phyloP scores from a whole-genome alignment of 108 stramenopile genomes.

The Fragilaria crotonensis region DNA sequence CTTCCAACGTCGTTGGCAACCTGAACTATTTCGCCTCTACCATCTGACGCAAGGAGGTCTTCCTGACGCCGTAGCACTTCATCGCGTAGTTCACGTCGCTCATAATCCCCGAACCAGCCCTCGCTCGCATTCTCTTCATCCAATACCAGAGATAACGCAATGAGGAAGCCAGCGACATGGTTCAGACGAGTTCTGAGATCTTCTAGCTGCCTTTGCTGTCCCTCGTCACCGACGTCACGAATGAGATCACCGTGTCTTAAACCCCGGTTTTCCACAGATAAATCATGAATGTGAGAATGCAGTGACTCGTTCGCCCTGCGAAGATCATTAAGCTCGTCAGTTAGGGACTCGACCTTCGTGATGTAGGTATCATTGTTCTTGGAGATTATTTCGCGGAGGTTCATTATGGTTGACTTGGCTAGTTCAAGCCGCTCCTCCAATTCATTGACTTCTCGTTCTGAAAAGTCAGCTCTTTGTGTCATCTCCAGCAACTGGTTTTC shows the following conservation, averaged over 20 bases:
- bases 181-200: background rate
- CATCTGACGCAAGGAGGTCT: background rate
- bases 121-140: background rate
- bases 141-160: background rate
- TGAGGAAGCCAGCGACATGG: background rate
- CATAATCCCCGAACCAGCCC: background rate
- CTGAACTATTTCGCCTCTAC: background rate
- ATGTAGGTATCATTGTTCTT: background rate
- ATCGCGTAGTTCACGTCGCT: background rate
- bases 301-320: background rate
- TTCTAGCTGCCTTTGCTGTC: background rate
- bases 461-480: conserved; percentile 12
- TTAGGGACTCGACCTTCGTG: conserved; percentile 1
- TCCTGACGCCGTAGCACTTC: background rate
- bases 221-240: background rate
- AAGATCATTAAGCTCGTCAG: background rate
- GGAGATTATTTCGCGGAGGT: conserved; percentile 3
- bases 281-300: background rate
- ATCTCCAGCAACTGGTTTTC: conserved; percentile 10
- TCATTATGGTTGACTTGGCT: conserved; percentile 21
- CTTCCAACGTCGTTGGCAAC: background rate
- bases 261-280: background rate
- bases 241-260: background rate
- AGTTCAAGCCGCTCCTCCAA: conserved; percentile 24
- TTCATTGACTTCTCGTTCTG: conserved; percentile 24